These are phyloP conservation scores for Ophiosphaerella korrae DNA, from an alignment of 2,329 filamentous ascomycete genomes.

Conservation along the genomic window DNA sequence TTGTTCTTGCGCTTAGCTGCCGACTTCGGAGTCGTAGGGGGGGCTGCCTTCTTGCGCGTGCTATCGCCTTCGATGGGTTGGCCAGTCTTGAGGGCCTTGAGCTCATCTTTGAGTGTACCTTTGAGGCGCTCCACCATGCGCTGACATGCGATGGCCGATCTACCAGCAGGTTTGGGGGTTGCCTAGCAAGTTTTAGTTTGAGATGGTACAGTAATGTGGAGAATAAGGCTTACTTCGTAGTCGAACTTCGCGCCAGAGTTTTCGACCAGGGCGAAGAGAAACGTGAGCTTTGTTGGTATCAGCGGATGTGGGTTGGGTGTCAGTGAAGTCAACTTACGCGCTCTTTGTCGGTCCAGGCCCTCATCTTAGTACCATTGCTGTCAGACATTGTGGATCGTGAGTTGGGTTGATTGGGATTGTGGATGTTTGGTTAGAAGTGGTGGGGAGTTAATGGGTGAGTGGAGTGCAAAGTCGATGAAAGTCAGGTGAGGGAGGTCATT, in stretches of 20 bases:
- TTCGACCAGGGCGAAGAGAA: conserved; percentile 18
- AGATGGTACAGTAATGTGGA: neutral
- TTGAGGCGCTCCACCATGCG: conserved; percentile 29
- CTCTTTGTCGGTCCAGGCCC: conserved; percentile 22
- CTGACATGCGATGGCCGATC: conserved; percentile 26
- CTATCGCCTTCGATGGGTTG: conserved; percentile 1
- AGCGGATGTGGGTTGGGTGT: neutral
- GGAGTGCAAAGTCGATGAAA: neutral
- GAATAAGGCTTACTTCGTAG: conserved; percentile 7
- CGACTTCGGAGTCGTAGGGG: conserved; percentile 5
- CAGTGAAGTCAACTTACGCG: conserved; percentile 5
- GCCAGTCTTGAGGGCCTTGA: conserved; percentile 20
- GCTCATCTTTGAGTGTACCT: conserved; percentile 17
- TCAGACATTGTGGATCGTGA: conserved; percentile 16
- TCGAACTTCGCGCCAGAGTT: conserved; percentile 13
- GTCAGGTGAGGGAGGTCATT: neutral
- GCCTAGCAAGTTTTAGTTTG: conserved; percentile 8
- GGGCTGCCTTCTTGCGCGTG: neutral
- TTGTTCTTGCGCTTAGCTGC: conserved; percentile 17
- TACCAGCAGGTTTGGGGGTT: conserved; percentile 20
- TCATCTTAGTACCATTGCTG: conserved; percentile 10
- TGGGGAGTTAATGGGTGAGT: neutral
- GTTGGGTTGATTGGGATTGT: neutral
- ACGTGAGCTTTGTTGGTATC: conserved; percentile 10
- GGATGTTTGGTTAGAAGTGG: neutral